phyloP scores from a whole-genome alignment of 306 rosid genomes.

The Gillenia trifoliata region DNA sequence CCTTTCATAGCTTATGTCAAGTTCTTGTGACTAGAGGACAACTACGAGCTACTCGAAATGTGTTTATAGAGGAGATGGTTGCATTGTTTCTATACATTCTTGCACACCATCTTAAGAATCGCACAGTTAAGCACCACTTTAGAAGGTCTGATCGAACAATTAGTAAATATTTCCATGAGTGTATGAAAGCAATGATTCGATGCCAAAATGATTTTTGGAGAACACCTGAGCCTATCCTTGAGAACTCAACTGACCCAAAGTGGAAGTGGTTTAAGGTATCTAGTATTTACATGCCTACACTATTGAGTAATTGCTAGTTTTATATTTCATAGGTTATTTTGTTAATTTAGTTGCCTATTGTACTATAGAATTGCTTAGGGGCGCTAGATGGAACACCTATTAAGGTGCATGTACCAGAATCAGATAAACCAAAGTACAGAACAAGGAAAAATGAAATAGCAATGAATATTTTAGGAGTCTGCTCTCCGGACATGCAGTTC shows the following conservation, averaged over 20 bases:
- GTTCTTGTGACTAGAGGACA: background rate
- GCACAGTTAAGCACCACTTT: background rate
- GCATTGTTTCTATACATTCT: background rate
- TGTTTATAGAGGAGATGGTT: background rate
- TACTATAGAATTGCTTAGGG: background rate
- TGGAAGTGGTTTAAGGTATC: conserved; percentile 10
- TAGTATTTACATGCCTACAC: too few relatives aligned
- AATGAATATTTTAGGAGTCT: background rate
- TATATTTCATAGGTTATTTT: too few relatives aligned
- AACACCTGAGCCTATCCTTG: background rate
- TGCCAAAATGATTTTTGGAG: background rate
- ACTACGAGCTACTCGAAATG: background rate
- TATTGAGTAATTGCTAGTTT: too few relatives aligned
- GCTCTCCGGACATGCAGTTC: background rate
- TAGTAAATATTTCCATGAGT: conserved; percentile 1
- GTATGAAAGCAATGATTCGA: background rate
- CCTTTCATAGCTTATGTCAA: conserved; percentile 1
- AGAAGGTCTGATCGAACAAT: background rate
- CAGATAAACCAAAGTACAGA: background rate
- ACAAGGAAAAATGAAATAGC: background rate
- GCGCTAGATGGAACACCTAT: conserved; percentile 1
- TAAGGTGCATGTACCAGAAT: background rate
- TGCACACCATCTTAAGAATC: background rate
- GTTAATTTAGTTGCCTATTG: background rate
- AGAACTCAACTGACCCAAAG: background rate